phyloP scores from a whole-genome alignment of 768 basidiomycete species.

The Trametes sanguinea region DNA sequence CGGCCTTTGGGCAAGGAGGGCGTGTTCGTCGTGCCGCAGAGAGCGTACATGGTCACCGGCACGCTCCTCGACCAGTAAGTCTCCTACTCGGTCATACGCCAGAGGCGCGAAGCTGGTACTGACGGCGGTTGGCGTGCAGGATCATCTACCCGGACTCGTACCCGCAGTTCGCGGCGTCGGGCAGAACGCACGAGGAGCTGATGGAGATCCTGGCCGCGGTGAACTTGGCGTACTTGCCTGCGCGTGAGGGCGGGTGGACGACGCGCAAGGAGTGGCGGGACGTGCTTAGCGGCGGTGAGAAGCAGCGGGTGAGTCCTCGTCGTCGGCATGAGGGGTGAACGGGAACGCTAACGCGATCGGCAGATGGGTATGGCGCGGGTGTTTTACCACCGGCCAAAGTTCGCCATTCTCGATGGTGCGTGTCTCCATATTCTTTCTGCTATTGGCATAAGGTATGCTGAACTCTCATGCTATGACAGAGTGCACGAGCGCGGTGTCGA shows the following conservation, averaged over 20 bases:
- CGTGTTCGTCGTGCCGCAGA: slow-evolving; percentile 87
- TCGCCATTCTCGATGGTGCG: slow-evolving; percentile 84
- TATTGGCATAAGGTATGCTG: not conserved
- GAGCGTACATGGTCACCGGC: slow-evolving; percentile 90
- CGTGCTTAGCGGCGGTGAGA: slow-evolving; percentile 94
- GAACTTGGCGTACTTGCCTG: slow-evolving; percentile 82
- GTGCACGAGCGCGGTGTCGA: slow-evolving; percentile 93
- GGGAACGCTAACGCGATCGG: not conserved
- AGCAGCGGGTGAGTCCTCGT: slow-evolving; percentile 67
- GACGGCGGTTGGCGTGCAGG: slow-evolving; percentile 28
- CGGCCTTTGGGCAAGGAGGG: slow-evolving; percentile 47
- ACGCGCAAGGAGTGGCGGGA: slow-evolving; percentile 96
- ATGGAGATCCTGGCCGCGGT: slow-evolving; percentile 78
- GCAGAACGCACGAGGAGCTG: slow-evolving; percentile 66
- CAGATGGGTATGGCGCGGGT: slow-evolving; percentile 93
- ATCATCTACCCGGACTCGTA: slow-evolving; percentile 92
- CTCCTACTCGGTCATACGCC: too few relatives aligned
- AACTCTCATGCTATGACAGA: slow-evolving; percentile 45
- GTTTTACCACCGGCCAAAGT: slow-evolving; percentile 84
- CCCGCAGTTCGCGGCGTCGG: slow-evolving; percentile 63
- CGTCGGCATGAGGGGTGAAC: not conserved
- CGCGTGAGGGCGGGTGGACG: slow-evolving; percentile 86
- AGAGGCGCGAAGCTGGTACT: not conserved
- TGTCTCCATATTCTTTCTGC: slow-evolving; percentile 3
- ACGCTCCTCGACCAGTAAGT: slow-evolving; percentile 83